These are phyloP conservation scores for Luvunga scandens DNA, from an alignment of 345 rosid species.

Conservation along the genomic window DNA sequence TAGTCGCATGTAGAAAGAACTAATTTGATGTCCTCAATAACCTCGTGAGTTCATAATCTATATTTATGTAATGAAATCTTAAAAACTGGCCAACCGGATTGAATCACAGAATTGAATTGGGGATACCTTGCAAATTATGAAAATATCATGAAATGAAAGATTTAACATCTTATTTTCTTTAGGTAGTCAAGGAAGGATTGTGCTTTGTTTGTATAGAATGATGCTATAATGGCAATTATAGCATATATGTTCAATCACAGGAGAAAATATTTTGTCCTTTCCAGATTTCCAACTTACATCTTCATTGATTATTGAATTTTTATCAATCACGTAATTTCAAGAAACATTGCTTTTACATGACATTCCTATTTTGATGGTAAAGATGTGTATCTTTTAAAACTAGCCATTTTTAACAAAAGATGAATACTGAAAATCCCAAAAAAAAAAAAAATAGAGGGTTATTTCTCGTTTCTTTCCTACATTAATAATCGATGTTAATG, in stretches of 20 bases:
- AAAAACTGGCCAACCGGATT: not conserved
- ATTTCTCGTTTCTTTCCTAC: not conserved
- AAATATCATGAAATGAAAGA: not conserved
- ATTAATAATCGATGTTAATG: not conserved
- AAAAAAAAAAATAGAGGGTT: not conserved
- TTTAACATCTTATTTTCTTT: not conserved
- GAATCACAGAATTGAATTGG: not conserved
- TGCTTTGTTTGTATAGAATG: not conserved
- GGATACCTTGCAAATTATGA: not conserved
- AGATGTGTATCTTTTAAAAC: not conserved
- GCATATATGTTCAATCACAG: not conserved
- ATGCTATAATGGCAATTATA: not conserved
- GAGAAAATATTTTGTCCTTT: not conserved
- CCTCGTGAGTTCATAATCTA: too few species aligned
- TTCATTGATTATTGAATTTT: not conserved
- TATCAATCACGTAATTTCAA: not conserved
- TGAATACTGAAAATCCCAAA: not conserved
- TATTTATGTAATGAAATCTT: not conserved
- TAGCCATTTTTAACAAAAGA: not conserved
- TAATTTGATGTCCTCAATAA: not conserved
- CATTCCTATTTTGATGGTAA: not conserved
- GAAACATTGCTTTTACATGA: not conserved
- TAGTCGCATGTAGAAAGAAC: not conserved
- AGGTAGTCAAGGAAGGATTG: not conserved
- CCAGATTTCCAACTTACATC: not conserved